phyloP scores from a whole-genome alignment of 805 yeast genomes.

The Vanderwaltozyma tropicalis region DNA sequence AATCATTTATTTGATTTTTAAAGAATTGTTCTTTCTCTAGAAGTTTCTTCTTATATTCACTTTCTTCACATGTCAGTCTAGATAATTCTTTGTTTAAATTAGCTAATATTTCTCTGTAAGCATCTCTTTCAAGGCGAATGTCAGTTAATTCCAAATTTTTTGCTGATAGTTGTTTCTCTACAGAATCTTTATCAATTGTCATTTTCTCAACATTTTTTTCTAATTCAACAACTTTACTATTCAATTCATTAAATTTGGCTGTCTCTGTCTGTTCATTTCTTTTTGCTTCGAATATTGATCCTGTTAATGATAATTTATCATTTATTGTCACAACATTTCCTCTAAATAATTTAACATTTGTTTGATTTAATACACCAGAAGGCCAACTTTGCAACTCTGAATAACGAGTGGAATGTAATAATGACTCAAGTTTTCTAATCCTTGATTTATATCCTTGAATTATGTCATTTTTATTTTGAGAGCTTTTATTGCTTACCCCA shows the following conservation, averaged over 20 bases:
- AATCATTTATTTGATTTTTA: not conserved
- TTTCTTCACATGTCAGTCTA: slow-evolving; percentile 17
- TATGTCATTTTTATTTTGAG: not conserved
- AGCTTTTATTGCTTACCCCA: not conserved
- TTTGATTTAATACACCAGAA: slow-evolving; percentile 29
- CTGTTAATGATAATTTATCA: not conserved
- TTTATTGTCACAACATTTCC: not conserved
- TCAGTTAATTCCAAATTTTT: slow-evolving; percentile 9
- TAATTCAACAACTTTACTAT: slow-evolving; percentile 3
- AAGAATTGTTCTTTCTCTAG: slow-evolving; percentile 6
- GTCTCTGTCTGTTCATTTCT: not conserved
- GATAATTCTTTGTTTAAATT: slow-evolving; percentile 21
- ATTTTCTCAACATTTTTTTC: slow-evolving; percentile 4
- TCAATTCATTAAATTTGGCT: not conserved
- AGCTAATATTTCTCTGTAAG: slow-evolving; percentile 22
- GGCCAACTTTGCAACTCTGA: slow-evolving; percentile 41
- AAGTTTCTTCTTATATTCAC: slow-evolving; percentile 1
- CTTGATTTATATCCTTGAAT: slow-evolving; percentile 54
- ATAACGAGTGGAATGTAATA: slow-evolving; percentile 65
- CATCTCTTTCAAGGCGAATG: slow-evolving; percentile 18
- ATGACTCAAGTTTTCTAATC: slow-evolving; percentile 64
- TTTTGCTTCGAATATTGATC: not conserved
- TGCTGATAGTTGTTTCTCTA: slow-evolving; percentile 1
- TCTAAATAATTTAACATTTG: slow-evolving; percentile 2
- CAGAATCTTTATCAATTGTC: not conserved